Conservation (phyloP, 1,284 basidiomycete genomes). For the Fereydounia khargensis region DNA sequence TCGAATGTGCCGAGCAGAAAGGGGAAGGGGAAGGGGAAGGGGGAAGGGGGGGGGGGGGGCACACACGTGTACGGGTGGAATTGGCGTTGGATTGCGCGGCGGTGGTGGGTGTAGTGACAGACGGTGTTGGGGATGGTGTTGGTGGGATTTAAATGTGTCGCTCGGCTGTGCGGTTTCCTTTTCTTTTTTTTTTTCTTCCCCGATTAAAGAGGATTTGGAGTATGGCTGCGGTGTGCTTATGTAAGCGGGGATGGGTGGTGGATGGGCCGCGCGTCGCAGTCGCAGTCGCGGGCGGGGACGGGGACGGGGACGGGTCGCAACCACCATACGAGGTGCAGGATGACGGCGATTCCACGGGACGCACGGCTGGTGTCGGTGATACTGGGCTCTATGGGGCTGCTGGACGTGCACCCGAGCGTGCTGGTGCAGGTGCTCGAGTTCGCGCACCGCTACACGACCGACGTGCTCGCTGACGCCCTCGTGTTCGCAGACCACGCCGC, state of each 20-base stretch:
- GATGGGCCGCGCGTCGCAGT: no score
- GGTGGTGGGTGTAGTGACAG: neutral
- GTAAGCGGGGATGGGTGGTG: neutral
- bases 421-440: constrained; percentile 94
- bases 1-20: neutral
- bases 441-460: constrained; percentile 86
- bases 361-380: constrained; percentile 88
- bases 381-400: constrained; percentile 87
- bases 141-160: neutral
- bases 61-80: neutral
- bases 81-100: no score
- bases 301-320: no score
- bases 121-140: neutral
- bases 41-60: neutral
- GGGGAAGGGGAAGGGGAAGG: neutral
- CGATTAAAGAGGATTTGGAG: neutral
- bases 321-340: no score
- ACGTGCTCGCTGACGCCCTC: constrained; percentile 83
- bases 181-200: no score
- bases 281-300: no score
- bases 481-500: constrained; percentile 88
- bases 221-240: neutral
- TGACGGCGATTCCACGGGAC: constrained; percentile 67
- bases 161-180: neutral
- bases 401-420: constrained; percentile 89